A percentile compares a stretch with the other conserved stretches of the same genome.
phyloP scores from a whole-genome alignment of 192 early-diverging fungal genomes.

The Phlyctochytrium planicorne region DNA sequence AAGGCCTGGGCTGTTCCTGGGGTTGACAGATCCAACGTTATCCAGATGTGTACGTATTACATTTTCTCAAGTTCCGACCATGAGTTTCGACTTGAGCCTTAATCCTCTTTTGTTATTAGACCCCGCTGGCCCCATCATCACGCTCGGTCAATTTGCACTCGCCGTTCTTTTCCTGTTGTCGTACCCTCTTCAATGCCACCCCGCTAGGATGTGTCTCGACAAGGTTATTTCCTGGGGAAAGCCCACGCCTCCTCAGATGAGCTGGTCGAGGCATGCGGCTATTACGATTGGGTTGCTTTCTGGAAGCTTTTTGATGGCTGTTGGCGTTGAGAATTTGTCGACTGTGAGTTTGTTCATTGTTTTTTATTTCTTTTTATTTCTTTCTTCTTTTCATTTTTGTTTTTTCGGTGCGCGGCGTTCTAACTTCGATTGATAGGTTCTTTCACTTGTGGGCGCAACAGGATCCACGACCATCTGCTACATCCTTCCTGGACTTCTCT shows the following conservation, averaged over 20 bases:
- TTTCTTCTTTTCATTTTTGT: not conserved
- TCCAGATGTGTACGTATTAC: constrained; percentile 62
- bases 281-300: constrained; percentile 22
- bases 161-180: constrained; percentile 86
- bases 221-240: constrained; percentile 64
- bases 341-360: constrained; percentile 61
- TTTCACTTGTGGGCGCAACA: constrained; percentile 94
- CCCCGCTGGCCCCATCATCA: constrained; percentile 66
- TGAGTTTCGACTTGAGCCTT: constrained; percentile 3
- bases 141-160: constrained; percentile 83
- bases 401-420: not conserved
- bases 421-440: constrained; percentile 43
- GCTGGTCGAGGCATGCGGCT: constrained; percentile 11
- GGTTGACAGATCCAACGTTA: constrained; percentile 75
- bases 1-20: constrained; percentile 24
- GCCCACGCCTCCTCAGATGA: constrained; percentile 7
- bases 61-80: not conserved
- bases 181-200: constrained; percentile 93
- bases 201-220: constrained; percentile 83
- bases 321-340: constrained; percentile 65
- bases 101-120: constrained; percentile 42
- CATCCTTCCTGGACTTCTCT: constrained; percentile 91
- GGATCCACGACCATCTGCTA: constrained; percentile 96
- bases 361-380: not conserved
- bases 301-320: constrained; percentile 39